Base-by-base conservation (phyloP, 129 eudicot species). In the Centaurea solstitialis region DNA sequence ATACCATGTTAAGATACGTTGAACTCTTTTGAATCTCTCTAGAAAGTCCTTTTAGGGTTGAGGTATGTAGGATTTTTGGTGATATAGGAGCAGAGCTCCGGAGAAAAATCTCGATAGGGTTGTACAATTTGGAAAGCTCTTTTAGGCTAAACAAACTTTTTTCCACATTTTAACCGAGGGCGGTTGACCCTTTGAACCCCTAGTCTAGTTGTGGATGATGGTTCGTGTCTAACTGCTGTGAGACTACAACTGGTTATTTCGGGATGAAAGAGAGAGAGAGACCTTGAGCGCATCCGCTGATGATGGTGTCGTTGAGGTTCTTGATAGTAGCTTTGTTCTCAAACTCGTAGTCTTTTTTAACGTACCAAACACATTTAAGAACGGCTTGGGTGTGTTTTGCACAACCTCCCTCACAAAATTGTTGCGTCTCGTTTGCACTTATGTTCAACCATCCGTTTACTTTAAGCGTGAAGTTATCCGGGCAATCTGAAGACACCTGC, bases 321-420 rank as follows among this genome's bases (percentile, higher is more conserved):
- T 87, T n/a, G 72, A 85, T 64, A 1, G 76, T 81, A 28, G 93
- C 93, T n/a, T 65, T 47, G 76, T 87, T 89, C 18, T 72, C 86
- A 39, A 90, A 90, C 74, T 30, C 23, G 71, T 66, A 90, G 77
- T 83, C 86, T 1, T 50, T 66, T 33, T 79, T 78, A 15, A 90
- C 91, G 17, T 87, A 62, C 45, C 73, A 26, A 22, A 89, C 47
- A 69, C 91, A 89, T 28, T 69, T 9, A 9, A 89, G 91, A 28
- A 87, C 86, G 0, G 26, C 23, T 68, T 66, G 83, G 15, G 89
- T 89, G 84, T 89, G 90, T 38, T 87, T 76, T n/a, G 71, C 77
- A 77, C 93, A 89, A 1, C 91, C 87, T 23, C 81, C 84, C 3
- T 40, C 39, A 75, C 93, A 89, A 73, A 89, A 89, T 61, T 18